These are phyloP conservation scores for Coemansia sp. DNA, from an alignment of 192 early-diverging fungal species.

Conservation along the genomic window DNA sequence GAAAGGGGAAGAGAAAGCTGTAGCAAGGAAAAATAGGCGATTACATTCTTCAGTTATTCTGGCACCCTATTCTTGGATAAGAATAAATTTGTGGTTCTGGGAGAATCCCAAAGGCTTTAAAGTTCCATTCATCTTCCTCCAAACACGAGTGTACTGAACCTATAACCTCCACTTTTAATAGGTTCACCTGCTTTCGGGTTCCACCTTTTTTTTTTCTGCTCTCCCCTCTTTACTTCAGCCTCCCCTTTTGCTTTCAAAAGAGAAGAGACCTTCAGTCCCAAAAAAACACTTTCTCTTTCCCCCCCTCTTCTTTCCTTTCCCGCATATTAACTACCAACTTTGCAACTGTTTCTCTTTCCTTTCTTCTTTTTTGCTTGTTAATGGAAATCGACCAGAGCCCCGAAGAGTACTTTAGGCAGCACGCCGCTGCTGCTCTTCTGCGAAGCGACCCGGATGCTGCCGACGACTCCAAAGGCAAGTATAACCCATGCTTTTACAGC, in stretches of 20 bases:
- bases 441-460: conserved; percentile 28
- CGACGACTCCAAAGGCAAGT: conserved; percentile 32
- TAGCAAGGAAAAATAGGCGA: too few relatives aligned
- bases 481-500: background rate
- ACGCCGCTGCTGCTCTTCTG: conserved; percentile 37
- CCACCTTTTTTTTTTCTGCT: background rate
- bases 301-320: conserved; percentile 1
- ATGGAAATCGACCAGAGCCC: conserved; percentile 47
- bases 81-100: too few relatives aligned
- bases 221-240: conserved; percentile 2
- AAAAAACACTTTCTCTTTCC: conserved; percentile 1
- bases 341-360: conserved; percentile 28
- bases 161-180: too few relatives aligned
- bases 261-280: conserved; percentile 4
- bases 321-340: conserved; percentile 6
- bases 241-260: conserved; percentile 9
- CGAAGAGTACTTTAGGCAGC: conserved; percentile 51
- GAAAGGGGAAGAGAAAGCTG: too few relatives aligned
- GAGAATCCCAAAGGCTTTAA: too few relatives aligned
- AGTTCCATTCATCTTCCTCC: conserved; percentile 1
- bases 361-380: conserved; percentile 3
- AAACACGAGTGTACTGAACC: background rate
- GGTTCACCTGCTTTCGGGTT: background rate
- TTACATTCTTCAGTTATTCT: too few relatives aligned
- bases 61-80: too few relatives aligned